Evolutionary conservation across 495 filamentous ascomycete genomes (phyloP).

Genomic region (Talaromyces thailandensis): DNA sequence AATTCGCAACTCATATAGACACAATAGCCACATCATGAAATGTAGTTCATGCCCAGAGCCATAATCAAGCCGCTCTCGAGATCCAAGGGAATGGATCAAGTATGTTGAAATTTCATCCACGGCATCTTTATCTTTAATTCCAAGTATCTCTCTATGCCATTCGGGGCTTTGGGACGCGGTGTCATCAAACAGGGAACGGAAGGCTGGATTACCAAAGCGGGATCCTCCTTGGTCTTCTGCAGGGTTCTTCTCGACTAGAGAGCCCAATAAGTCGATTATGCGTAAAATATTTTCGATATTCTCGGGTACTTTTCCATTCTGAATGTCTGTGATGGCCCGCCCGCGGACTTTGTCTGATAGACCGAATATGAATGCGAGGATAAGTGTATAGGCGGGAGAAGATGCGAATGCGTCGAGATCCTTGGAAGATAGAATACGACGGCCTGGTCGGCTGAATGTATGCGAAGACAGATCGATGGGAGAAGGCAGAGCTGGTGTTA

Average conservation of each 20-base stretch:
- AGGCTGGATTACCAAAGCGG: slow-evolving; percentile 88
- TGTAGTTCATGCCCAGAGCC: slow-evolving; percentile 96
- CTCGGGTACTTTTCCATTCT: slow-evolving; percentile 42
- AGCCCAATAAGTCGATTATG: slow-evolving; percentile 59
- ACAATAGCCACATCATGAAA: slow-evolving; percentile 89
- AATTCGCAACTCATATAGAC: slow-evolving; percentile 70
- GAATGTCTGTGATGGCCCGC: slow-evolving; percentile 57
- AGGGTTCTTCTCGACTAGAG: slow-evolving; percentile 55
- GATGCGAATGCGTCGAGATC: slow-evolving; percentile 78
- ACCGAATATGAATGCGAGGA: slow-evolving; percentile 76
- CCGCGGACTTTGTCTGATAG: slow-evolving; percentile 78
- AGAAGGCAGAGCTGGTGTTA: slow-evolving; percentile 61
- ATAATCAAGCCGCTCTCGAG: slow-evolving; percentile 85
- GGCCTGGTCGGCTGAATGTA: slow-evolving; percentile 53
- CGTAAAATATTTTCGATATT: slow-evolving; percentile 54
- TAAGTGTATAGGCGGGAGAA: slow-evolving; percentile 67
- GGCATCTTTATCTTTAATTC: slow-evolving; percentile 42
- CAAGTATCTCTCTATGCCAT: slow-evolving; percentile 39
- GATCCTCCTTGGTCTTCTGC: slow-evolving; percentile 79
- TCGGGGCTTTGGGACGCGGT: slow-evolving; percentile 39
- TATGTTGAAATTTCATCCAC: slow-evolving; percentile 69
- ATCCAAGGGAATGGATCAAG: slow-evolving; percentile 74
- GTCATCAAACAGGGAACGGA: slow-evolving; percentile 73
- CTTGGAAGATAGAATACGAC: slow-evolving; percentile 67
- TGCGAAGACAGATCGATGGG: slow-evolving; percentile 56